Evolutionary conservation across 495 filamentous ascomycete species (phyloP), one percentile per base, ranked within the genome.

Genomic region (Massariosphaeria phaeospora): DNA sequence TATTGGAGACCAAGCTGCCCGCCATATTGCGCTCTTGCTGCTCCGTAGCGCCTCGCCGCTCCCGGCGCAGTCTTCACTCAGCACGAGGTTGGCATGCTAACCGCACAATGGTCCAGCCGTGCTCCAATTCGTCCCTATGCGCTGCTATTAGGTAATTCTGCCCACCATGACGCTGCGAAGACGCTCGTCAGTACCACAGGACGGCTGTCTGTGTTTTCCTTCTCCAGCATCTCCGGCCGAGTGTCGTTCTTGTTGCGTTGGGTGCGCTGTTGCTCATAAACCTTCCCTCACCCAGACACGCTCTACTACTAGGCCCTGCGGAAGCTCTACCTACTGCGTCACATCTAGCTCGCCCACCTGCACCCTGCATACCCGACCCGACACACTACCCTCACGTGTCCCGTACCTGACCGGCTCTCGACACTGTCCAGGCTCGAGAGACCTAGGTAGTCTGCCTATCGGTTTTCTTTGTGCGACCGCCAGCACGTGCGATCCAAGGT

Each of bases 181-280:
- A 23, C 38, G 25, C 15, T 27, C 12, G 46, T 36, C 18, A 43
- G 57, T 61, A 43, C 42, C 45, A 55, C 57, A 49, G 46, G 18
- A 48, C 40, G 43, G 43, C 27, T n/a, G 44, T 40, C 51, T 49
- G 27, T 15, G 7, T 50, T 31, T 6, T n/a, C 10, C 39, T 55
- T 61, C 57, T 61, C 57, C 57, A 55, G 38, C 51, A 29, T 61
- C 57, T 61, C 57, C 57, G 57, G 33, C 29, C 11, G 27, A 18
- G 24, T 51, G 31, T 51, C 56, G 38, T 59, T 20, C 8, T 4
- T 15, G 35, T 18, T 7, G 15, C 12, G 17, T 18, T 55, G 27
- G 29, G 11, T 29, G 20, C 12, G 12, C 12, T 25, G 30, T 18
- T 29, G 23, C 44, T 50, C 25, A 49, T 49, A 44, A 49, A 50